Evolutionary conservation across 306 rosid species (phyloP).

Genomic region (Myrica gale): DNA sequence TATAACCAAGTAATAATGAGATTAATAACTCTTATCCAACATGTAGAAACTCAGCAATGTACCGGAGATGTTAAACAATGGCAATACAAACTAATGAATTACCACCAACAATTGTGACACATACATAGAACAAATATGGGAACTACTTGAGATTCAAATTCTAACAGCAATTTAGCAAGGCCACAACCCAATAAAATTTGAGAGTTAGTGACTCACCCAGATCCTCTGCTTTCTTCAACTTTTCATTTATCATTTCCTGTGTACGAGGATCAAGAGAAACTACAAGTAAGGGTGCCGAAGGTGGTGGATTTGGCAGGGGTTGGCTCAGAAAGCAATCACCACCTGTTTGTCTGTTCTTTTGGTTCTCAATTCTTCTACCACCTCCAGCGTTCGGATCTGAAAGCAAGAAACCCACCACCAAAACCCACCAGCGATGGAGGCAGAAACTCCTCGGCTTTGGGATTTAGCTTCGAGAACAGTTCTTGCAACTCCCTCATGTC

Average conservation of each 20-base stretch:
- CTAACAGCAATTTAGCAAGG: neutral
- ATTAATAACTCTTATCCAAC: neutral
- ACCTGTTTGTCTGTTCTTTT: conserved; percentile 97
- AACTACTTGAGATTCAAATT: conserved; percentile 7
- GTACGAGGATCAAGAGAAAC: conserved; percentile 83
- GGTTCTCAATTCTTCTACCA: conserved; percentile 88
- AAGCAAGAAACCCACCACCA: too few species aligned
- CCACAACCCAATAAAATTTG: conserved; percentile 8
- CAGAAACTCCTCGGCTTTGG: too few species aligned
- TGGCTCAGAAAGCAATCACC: conserved; percentile 31
- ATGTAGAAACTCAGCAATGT: neutral
- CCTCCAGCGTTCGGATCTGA: conserved; percentile 86
- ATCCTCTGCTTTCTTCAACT: conserved; percentile 96
- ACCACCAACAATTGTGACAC: conserved; percentile 1
- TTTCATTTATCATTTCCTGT: conserved; percentile 98
- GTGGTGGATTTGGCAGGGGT: conserved; percentile 85
- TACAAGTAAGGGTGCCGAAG: conserved; percentile 80
- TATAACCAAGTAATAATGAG: neutral
- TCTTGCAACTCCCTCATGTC: too few species aligned
- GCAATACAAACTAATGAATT: neutral
- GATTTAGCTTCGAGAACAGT: too few species aligned
- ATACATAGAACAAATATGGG: neutral
- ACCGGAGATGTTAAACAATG: neutral
- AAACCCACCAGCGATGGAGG: too few species aligned
- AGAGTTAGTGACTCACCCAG: conserved; percentile 59